Conservation (phyloP, 2,329 filamentous ascomycete genomes). For the Penicillium decumbens region DNA sequence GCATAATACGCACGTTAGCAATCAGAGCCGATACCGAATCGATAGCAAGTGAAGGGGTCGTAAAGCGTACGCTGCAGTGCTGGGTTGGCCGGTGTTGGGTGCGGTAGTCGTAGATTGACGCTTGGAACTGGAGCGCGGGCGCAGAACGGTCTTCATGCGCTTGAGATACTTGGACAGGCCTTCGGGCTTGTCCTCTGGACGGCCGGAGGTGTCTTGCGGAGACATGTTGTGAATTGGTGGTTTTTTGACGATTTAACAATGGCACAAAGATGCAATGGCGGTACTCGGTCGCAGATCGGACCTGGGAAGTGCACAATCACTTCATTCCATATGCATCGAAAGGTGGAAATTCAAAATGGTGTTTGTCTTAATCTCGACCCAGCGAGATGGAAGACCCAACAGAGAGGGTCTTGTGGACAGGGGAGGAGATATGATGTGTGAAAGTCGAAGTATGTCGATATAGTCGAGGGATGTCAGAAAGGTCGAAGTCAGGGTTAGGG, state of each 20-base stretch:
- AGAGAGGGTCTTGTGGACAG: neutral
- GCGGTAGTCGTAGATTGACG: conserved; percentile 23
- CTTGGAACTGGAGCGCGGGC: conserved; percentile 29
- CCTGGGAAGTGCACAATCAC: conserved; percentile 1
- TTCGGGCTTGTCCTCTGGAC: conserved; percentile 26
- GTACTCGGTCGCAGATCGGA: conserved; percentile 13
- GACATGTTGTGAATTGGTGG: conserved; percentile 25
- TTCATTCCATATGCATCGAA: conserved; percentile 12
- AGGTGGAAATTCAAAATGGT: neutral
- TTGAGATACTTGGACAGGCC: conserved; percentile 39
- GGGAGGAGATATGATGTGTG: neutral
- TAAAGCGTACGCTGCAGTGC: conserved; percentile 17
- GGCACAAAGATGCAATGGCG: conserved; percentile 13
- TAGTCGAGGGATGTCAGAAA: neutral
- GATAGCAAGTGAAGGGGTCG: neutral
- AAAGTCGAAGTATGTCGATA: neutral
- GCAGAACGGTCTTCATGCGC: conserved; percentile 38
- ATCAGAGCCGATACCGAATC: neutral
- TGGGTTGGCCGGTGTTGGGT: conserved; percentile 16
- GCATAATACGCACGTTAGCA: neutral
- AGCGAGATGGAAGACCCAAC: conserved; percentile 8
- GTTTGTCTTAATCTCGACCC: neutral
- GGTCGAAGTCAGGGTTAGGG: neutral
- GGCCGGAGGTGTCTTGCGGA: conserved; percentile 14
- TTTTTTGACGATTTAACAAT: conserved; percentile 2